phyloP scores from a whole-genome alignment of 1,284 basidiomycete genomes.

The Trametes pubescens region DNA sequence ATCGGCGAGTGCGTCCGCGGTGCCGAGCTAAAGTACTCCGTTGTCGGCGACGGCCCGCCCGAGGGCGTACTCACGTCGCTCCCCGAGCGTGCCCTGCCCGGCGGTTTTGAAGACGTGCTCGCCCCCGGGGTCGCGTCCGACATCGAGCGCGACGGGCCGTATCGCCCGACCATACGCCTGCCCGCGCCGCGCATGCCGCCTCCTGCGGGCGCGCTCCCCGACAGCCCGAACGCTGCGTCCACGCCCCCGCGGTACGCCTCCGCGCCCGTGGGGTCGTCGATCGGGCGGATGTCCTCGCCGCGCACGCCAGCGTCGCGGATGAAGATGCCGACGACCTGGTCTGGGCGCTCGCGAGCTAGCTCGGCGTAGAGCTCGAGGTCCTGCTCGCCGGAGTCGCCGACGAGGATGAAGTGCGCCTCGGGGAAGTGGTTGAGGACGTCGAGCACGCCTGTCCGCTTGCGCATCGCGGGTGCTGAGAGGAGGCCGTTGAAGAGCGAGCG shows the following conservation, averaged over 20 bases:
- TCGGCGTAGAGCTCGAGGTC: slow-evolving; percentile 86
- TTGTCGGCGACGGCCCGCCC: slow-evolving; percentile 14
- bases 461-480: slow-evolving; percentile 74
- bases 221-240: slow-evolving; percentile 7
- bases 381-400: slow-evolving; percentile 91
- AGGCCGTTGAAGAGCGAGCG: slow-evolving; percentile 83
- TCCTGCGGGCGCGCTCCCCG: slow-evolving; percentile 14
- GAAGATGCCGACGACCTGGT: slow-evolving; percentile 76
- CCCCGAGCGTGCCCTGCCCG: slow-evolving; percentile 29
- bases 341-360: slow-evolving; percentile 72
- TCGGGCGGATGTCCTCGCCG: slow-evolving; percentile 35
- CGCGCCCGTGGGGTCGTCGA: slow-evolving; percentile 68
- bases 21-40: slow-evolving; percentile 32
- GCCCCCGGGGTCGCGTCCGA: slow-evolving; percentile 26
- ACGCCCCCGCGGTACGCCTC: slow-evolving; percentile 36
- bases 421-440: slow-evolving; percentile 84
- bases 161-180: slow-evolving; percentile 14
- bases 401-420: slow-evolving; percentile 78
- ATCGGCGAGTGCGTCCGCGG: slow-evolving; percentile 27
- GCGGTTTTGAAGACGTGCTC: slow-evolving; percentile 14
- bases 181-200: slow-evolving; percentile 9
- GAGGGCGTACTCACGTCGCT: slow-evolving; percentile 16
- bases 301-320: slow-evolving; percentile 73
- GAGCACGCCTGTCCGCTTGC: slow-evolving; percentile 82
- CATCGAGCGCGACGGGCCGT: slow-evolving; percentile 28